Conservation (phyloP, 1,284 basidiomycete genomes). For the Sutorius eximius region DNA sequence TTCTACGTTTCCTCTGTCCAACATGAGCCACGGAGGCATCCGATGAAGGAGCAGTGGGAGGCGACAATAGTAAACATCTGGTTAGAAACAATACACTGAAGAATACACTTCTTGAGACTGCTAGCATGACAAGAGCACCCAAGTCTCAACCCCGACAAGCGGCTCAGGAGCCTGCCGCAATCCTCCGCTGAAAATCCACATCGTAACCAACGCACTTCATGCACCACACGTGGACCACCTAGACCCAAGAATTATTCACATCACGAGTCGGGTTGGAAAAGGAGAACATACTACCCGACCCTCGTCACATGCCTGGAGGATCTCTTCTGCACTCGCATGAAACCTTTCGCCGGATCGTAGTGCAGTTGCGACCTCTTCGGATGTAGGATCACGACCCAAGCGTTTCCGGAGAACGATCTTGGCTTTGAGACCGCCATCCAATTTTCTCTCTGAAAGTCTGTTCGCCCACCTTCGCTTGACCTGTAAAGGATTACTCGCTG, state of each 20-base stretch:
- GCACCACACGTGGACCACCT: slow-evolving; percentile 9
- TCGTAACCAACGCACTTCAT: slow-evolving; percentile 16
- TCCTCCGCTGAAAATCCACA: slow-evolving; percentile 11
- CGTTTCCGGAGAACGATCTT: slow-evolving; percentile 15
- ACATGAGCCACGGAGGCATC: not conserved
- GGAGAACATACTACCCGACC: slow-evolving; percentile 3
- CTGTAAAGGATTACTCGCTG: not conserved
- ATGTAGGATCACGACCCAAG: not conserved
- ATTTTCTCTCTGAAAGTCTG: not conserved
- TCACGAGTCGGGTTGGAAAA: not conserved
- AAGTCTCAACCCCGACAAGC: too few relatives aligned
- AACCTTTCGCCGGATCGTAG: slow-evolving; percentile 1
- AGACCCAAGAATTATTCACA: not conserved
- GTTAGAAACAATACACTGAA: not conserved
- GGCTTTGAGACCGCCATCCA: not conserved
- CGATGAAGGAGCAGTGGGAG: not conserved
- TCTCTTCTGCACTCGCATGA: not conserved
- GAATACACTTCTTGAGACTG: not conserved
- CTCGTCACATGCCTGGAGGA: slow-evolving; percentile 5
- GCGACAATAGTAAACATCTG: too few relatives aligned
- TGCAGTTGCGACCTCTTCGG: slow-evolving; percentile 6
- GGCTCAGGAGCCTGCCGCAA: slow-evolving; percentile 1
- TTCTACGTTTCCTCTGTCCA: not conserved
- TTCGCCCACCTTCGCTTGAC: not conserved
- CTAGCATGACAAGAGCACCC: not conserved